phyloP scores from a whole-genome alignment of 2,329 filamentous ascomycete species.

The Coniochaeta ligniaria region DNA sequence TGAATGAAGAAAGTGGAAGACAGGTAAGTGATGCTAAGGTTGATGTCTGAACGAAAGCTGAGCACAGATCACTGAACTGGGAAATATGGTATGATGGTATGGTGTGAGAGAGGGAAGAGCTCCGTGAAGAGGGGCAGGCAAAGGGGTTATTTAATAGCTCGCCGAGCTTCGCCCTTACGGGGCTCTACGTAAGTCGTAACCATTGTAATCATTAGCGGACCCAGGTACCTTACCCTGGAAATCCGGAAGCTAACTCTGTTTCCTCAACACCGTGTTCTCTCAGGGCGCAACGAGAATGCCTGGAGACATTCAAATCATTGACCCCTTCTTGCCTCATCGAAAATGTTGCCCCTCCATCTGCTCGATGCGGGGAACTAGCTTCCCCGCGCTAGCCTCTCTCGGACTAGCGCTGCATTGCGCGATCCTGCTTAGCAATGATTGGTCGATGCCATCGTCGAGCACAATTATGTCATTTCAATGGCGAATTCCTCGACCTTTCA shows the following conservation, averaged over 20 bases:
- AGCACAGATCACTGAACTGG: neutral
- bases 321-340: neutral
- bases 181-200: neutral
- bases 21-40: slow-evolving; percentile 1
- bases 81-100: neutral
- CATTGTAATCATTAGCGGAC: neutral
- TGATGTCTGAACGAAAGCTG: neutral
- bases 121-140: neutral
- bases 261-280: neutral
- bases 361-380: slow-evolving; percentile 13
- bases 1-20: neutral
- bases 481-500: neutral
- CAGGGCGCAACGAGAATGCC: neutral
- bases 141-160: neutral
- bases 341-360: slow-evolving; percentile 15
- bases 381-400: slow-evolving; percentile 14
- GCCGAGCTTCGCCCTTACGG: neutral
- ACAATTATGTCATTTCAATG: slow-evolving; percentile 17
- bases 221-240: neutral
- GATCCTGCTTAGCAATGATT: slow-evolving; percentile 14
- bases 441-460: slow-evolving; percentile 6
- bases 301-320: neutral
- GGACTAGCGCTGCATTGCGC: slow-evolving; percentile 20
- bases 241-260: neutral
- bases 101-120: neutral